Conservation (phyloP, 768 basidiomycete species). For the Rhizopogon roseolus region DNA sequence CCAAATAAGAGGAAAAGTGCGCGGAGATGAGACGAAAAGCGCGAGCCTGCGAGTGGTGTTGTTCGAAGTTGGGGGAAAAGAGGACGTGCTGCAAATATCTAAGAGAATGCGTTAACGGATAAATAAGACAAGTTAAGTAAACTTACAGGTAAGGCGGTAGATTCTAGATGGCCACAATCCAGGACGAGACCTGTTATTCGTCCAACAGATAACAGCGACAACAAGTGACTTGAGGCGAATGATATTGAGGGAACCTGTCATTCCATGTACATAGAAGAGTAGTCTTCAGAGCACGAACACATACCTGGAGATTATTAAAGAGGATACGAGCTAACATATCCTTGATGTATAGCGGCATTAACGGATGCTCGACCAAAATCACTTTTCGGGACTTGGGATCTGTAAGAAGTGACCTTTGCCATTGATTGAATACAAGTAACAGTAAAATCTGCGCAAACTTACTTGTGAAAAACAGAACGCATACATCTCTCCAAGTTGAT, state of each 20-base stretch:
- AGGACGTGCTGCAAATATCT: constrained; percentile 91
- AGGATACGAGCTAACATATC: constrained; percentile 80
- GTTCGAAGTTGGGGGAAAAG: constrained; percentile 78
- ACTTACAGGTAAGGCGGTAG: constrained; percentile 80
- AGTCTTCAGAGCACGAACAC: constrained; percentile 5
- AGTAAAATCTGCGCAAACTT: constrained; percentile 24
- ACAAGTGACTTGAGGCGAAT: constrained; percentile 84
- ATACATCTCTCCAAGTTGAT: constrained; percentile 64
- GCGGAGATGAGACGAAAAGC: constrained; percentile 75
- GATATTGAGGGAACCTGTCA: constrained; percentile 87
- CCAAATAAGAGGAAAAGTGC: constrained; percentile 80
- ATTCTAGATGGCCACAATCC: constrained; percentile 91
- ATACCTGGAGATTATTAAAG: constrained; percentile 86
- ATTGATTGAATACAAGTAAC: constrained; percentile 10
- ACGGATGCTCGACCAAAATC: constrained; percentile 85
- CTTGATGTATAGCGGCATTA: constrained; percentile 84
- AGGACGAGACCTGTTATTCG: constrained; percentile 91
- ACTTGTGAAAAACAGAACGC: constrained; percentile 84
- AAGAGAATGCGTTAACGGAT: constrained; percentile 4
- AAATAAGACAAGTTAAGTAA: background rate
- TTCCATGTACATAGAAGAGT: background rate
- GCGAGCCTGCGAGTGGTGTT: constrained; percentile 83
- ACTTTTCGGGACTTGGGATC: constrained; percentile 96
- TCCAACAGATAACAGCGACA: constrained; percentile 82
- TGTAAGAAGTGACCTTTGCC: constrained; percentile 76